Percentiles rank a stretch among this genome's conserved stretches.
Conservation (phyloP, 78 protist genomes). For the Emiliania huxleyi region DNA sequence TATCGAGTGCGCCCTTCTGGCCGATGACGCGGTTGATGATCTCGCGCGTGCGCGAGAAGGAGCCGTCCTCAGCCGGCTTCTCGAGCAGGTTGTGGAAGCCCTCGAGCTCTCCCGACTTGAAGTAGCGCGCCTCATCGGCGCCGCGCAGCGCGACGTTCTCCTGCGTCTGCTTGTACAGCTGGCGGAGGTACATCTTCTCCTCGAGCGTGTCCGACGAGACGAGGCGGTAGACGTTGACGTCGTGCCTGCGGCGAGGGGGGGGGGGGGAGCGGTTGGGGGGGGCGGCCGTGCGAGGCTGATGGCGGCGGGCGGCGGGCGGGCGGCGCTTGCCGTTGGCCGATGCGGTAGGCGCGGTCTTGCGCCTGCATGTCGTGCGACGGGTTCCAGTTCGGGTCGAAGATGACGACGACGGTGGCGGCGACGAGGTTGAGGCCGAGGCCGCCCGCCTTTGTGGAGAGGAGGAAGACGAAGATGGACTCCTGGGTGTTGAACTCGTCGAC, state of each 20-base stretch:
- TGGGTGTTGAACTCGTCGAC: conserved; percentile 61
- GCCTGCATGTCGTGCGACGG: conserved; percentile 85
- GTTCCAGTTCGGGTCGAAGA: conserved; percentile 97
- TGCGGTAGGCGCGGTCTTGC: conserved; percentile 90
- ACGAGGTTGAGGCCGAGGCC: conserved; percentile 90
- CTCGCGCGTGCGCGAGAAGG: too few species aligned
- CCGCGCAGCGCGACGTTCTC: background rate
- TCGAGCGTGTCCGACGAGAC: conserved; percentile 84
- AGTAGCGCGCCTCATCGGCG: background rate
- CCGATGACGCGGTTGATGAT: too few species aligned
- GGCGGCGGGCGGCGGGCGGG: too few species aligned
- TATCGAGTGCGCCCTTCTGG: too few species aligned
- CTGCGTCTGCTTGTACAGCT: conserved; percentile 3
- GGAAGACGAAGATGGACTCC: conserved; percentile 69
- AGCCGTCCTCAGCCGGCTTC: too few species aligned
- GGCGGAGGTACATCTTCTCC: conserved; percentile 90
- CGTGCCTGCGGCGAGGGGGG: too few species aligned
- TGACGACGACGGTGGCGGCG: conserved; percentile 87
- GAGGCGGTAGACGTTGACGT: conserved; percentile 81
- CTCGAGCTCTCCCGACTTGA: background rate
- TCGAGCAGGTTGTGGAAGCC: background rate
- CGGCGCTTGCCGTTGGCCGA: too few species aligned
- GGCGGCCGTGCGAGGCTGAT: too few species aligned
- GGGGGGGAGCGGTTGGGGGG: too few species aligned
- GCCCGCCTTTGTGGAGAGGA: conserved; percentile 86